Percentiles rank a stretch among this genome's conserved stretches.
Evolutionary conservation across 345 rosid genomes (phyloP).

Genomic region (Carallia pectinifolia): DNA sequence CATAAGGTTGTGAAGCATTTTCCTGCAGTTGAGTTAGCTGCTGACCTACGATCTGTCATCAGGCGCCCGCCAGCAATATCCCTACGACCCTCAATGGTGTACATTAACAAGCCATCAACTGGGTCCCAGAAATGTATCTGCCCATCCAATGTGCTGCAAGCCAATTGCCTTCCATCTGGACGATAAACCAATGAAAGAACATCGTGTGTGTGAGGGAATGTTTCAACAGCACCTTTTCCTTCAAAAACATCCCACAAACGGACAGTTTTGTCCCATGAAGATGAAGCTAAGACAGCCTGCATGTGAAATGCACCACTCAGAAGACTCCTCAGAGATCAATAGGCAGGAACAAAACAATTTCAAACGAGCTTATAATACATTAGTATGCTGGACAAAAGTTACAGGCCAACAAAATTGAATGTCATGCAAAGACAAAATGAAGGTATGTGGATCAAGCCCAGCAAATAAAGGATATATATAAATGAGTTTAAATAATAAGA

Average conservation of each 20-base stretch:
- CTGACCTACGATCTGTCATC: constrained; percentile 85
- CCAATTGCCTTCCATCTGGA: constrained; percentile 93
- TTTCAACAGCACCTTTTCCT: constrained; percentile 84
- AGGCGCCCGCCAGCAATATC: constrained; percentile 95
- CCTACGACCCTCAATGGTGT: constrained; percentile 93
- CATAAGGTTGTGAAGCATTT: constrained; percentile 89
- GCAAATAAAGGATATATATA: not conserved
- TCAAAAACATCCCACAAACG: constrained; percentile 92
- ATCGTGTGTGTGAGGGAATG: constrained; percentile 85
- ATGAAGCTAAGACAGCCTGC: constrained; percentile 80
- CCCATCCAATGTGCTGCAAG: constrained; percentile 90
- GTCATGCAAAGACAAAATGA: not conserved
- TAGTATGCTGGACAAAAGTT: not conserved
- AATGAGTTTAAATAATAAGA: not conserved
- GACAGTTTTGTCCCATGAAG: constrained; percentile 97
- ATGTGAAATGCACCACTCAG: not conserved
- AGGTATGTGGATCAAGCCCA: not conserved
- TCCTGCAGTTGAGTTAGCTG: constrained; percentile 93
- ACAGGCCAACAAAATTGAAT: not conserved
- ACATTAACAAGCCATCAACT: constrained; percentile 77
- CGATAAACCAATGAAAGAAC: constrained; percentile 87
- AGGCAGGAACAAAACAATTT: not conserved
- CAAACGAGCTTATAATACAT: not conserved
- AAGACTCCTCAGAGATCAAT: constrained; percentile 16
- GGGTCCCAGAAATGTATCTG: constrained; percentile 98